phyloP scores from a whole-genome alignment of 164 flowering plant genomes.

The Taxillus chinensis region DNA sequence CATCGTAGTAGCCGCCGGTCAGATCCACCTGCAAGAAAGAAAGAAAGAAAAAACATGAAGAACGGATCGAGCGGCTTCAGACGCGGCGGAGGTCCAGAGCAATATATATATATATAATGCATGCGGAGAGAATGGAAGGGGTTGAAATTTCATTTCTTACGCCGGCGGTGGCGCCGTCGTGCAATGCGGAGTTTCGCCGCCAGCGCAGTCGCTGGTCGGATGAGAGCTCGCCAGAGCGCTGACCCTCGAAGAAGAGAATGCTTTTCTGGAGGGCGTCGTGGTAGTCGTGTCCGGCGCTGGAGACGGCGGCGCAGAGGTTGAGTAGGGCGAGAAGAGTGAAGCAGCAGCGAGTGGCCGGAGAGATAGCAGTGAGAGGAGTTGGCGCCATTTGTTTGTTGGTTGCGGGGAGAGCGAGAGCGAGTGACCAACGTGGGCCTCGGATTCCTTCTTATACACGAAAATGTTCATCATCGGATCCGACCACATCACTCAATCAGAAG shows the following conservation, averaged over 20 bases:
- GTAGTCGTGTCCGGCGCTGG: slow-evolving; percentile 45
- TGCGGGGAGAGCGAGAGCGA: slow-evolving; percentile 3
- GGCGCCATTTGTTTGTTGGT: slow-evolving; percentile 45
- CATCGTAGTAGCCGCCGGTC: slow-evolving; percentile 89
- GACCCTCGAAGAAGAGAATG: slow-evolving; percentile 95
- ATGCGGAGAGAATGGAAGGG: neutral
- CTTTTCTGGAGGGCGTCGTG: slow-evolving; percentile 70
- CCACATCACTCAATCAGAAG: too few species aligned
- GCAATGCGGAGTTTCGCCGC: slow-evolving; percentile 80
- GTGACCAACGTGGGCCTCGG: neutral
- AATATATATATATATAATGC: neutral
- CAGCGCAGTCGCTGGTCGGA: slow-evolving; percentile 69
- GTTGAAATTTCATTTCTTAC: slow-evolving; percentile 30
- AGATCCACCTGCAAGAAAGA: slow-evolving; percentile 53
- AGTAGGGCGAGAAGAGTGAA: slow-evolving; percentile 17
- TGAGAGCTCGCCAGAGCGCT: slow-evolving; percentile 83
- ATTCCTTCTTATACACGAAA: too few species aligned
- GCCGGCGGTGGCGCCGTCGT: slow-evolving; percentile 69
- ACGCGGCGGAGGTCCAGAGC: neutral
- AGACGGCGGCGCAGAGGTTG: slow-evolving; percentile 6
- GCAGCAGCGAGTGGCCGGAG: slow-evolving; percentile 11
- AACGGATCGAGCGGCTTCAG: too few species aligned
- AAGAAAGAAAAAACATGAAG: neutral
- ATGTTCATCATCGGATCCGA: too few species aligned
- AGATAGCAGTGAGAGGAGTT: slow-evolving; percentile 13